Base-by-base conservation (phyloP, 768 basidiomycete genomes). In the Boletus bicolor region DNA sequence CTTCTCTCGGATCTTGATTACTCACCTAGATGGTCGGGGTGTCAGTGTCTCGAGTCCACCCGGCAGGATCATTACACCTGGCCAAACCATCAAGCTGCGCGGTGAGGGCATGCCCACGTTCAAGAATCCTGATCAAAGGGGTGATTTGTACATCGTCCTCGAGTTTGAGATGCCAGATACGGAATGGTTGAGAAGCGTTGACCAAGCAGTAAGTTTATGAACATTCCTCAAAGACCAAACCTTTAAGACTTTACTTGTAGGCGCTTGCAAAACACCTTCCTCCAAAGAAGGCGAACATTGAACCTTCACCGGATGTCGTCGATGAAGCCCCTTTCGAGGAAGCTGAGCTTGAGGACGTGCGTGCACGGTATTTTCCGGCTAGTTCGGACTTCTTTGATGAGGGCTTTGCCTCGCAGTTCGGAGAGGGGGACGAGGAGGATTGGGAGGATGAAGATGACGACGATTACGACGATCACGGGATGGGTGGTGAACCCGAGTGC, bases 11-110 rank as follows among this genome's bases (percentile, higher is more conserved):
- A 87, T 98, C 58, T 74, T 97, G 24, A 76, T 99, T 54, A 90
- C 87, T 7, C 96, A 99, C 69, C 79, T 99, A 32, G 96, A 99
- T 66, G 94, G 94, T 10, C 84, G 93, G 14, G 93, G 93, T n/a
- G 79, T 98, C 49, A 84, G 83, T 37, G 82, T 97, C 12, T 74
- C 83, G 0, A 87, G 83, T 60, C 90, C 90, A 5, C 78, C 82
- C 1, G 84, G 87, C 8, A 89, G 87, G 68, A 82, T 94, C 30
- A 81, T 95, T 66, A 83, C 84, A 57, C 79, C 85, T 4, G 84
- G 85, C 11, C 84, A 88, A 59, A 82, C 84, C 21, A 89, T 94
- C 56, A 77, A 87, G 17, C 65, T 97, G 37, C 80, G 84, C 3
- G 87, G 85, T 11, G 94, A 98, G 72, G 95, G 96, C 38, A 95